Percentiles rank a stretch among this genome's conserved stretches.
phyloP scores from a whole-genome alignment of 1,139 yeast species.

The Diutina sp. region DNA sequence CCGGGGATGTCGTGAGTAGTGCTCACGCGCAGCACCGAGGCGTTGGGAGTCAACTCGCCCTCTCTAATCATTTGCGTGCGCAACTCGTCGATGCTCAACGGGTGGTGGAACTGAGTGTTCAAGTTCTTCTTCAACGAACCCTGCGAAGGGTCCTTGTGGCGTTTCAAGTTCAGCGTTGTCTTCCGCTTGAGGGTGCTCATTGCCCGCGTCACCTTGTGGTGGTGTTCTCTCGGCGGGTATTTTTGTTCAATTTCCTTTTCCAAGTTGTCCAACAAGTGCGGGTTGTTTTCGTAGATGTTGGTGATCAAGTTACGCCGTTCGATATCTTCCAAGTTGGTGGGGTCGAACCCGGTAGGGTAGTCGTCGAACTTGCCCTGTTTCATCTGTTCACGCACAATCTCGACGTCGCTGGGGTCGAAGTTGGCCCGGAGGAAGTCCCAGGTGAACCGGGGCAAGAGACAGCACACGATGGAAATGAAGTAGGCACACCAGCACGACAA shows the following conservation, averaged over 20 bases:
- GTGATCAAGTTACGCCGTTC: slow-evolving; percentile 26
- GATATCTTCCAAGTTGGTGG: slow-evolving; percentile 38
- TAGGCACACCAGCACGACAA: slow-evolving; percentile 38
- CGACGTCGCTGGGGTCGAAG: slow-evolving; percentile 40
- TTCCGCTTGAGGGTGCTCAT: background rate
- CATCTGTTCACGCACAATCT: slow-evolving; percentile 39
- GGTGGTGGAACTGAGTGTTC: slow-evolving; percentile 6
- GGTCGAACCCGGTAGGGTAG: slow-evolving; percentile 44
- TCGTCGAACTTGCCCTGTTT: slow-evolving; percentile 32
- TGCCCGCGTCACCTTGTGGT: background rate
- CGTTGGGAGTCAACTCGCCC: slow-evolving; percentile 16
- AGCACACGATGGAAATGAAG: slow-evolving; percentile 32
- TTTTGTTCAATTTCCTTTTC: background rate
- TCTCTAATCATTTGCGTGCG: slow-evolving; percentile 27
- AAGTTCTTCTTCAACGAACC: slow-evolving; percentile 1
- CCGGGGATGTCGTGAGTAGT: slow-evolving; percentile 41
- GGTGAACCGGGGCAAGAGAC: slow-evolving; percentile 41
- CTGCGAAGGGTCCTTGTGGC: background rate
- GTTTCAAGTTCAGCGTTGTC: background rate
- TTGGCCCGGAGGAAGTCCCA: slow-evolving; percentile 33
- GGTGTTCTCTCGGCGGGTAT: background rate
- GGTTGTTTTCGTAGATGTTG: background rate
- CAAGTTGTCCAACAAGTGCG: background rate
- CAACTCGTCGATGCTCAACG: slow-evolving; percentile 21
- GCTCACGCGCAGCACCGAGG: slow-evolving; percentile 26